phyloP scores from a whole-genome alignment of 257 asterid genomes.

The Solanum clarkiae region DNA sequence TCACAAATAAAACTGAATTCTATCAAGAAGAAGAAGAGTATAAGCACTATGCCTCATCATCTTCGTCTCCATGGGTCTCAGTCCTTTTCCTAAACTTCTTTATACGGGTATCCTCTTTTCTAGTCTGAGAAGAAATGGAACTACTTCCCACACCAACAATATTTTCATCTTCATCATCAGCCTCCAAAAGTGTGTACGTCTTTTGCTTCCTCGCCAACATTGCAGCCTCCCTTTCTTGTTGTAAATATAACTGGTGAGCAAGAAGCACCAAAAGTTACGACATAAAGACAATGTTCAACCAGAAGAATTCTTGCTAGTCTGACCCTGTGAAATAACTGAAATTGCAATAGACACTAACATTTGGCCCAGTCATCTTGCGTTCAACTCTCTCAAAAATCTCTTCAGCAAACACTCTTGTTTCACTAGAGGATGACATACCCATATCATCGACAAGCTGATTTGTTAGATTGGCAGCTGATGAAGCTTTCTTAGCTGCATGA shows the following conservation, averaged over 20 bases:
- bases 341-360: conserved; percentile 29
- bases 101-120: conserved; percentile 35
- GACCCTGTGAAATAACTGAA: not conserved
- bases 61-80: conserved; percentile 49
- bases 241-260: conserved; percentile 43
- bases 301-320: not conserved
- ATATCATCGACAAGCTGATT: conserved; percentile 42
- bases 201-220: conserved; percentile 53
- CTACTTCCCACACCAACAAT: not conserved
- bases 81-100: conserved; percentile 80
- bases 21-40: conserved; percentile 14
- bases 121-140: conserved; percentile 24
- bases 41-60: conserved; percentile 54
- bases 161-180: conserved; percentile 41
- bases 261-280: not conserved
- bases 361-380: conserved; percentile 60
- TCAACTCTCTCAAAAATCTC: conserved; percentile 71
- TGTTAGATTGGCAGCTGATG: conserved; percentile 68
- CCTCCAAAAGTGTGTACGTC: conserved; percentile 67
- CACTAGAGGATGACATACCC: conserved; percentile 54
- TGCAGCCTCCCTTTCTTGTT: conserved; percentile 67
- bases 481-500: conserved; percentile 68
- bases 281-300: not conserved
- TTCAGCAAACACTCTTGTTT: conserved; percentile 49
- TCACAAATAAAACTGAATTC: conserved; percentile 10